Conservation (phyloP, 1,284 basidiomycete species). For the Cutaneotrichosporon cutaneum region DNA sequence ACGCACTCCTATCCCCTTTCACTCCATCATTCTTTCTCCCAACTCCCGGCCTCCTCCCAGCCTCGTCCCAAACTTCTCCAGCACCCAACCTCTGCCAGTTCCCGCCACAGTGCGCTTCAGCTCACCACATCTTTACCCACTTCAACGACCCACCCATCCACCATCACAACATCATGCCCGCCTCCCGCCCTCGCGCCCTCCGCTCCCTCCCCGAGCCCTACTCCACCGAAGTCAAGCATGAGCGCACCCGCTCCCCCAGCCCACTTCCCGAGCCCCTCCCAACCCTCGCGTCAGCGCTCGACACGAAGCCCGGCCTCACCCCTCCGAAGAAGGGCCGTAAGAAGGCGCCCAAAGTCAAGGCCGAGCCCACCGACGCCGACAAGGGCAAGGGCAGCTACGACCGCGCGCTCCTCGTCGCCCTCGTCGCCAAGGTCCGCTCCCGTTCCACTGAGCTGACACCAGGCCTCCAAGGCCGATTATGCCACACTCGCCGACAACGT, state of each 20-base stretch:
- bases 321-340: not conserved
- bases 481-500: conserved; percentile 7
- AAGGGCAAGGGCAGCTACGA: conserved; percentile 12
- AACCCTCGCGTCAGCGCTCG: not conserved
- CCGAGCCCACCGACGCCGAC: not conserved
- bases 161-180: not conserved
- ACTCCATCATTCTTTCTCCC: not conserved
- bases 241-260: not conserved
- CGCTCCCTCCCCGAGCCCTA: no score
- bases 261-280: not conserved
- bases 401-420: conserved; percentile 11
- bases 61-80: not conserved
- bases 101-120: not conserved
- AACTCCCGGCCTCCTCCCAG: not conserved
- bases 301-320: conserved; percentile 1
- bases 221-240: not conserved
- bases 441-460: not conserved
- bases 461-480: conserved; percentile 16
- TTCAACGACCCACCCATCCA: not conserved
- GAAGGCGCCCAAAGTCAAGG: conserved; percentile 3
- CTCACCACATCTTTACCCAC: not conserved
- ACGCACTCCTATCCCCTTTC: not conserved
- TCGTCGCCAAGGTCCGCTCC: conserved; percentile 15
- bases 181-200: no score
- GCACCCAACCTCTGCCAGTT: not conserved